Conservation (phyloP, 2,329 filamentous ascomycete genomes). For the Xylaria sp. region DNA sequence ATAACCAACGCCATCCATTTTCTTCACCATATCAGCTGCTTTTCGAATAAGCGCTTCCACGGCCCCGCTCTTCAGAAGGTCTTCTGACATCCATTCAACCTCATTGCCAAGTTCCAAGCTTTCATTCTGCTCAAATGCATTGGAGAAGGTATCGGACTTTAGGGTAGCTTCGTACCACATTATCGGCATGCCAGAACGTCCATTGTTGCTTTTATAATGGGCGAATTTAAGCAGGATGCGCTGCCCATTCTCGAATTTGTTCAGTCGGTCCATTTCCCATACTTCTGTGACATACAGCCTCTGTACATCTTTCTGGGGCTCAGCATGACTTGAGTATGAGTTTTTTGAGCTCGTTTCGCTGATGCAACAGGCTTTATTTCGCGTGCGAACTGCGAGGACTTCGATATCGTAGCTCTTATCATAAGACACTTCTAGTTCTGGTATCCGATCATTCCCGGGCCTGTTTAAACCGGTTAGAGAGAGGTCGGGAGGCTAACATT, state of each 20-base stretch:
- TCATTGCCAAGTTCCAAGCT: conserved; percentile 43
- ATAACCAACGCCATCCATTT: conserved; percentile 46
- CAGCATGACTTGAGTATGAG: neutral
- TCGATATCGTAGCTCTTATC: conserved; percentile 38
- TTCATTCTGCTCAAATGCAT: conserved; percentile 43
- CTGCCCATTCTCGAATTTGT: conserved; percentile 1
- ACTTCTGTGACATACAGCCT: conserved; percentile 45
- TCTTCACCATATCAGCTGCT: conserved; percentile 41
- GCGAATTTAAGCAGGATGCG: conserved; percentile 24
- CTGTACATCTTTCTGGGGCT: conserved; percentile 10
- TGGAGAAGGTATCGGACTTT: conserved; percentile 37
- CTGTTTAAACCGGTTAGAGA: conserved; percentile 30
- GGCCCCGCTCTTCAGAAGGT: conserved; percentile 37
- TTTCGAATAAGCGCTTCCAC: conserved; percentile 42
- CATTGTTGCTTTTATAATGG: conserved; percentile 6
- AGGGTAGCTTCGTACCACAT: conserved; percentile 45
- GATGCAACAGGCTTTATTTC: conserved; percentile 41
- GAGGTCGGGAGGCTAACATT: neutral
- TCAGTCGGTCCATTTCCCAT: conserved; percentile 40
- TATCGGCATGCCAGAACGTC: conserved; percentile 27
- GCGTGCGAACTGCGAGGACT: conserved; percentile 38
- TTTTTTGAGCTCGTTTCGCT: neutral
- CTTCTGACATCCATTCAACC: conserved; percentile 40
- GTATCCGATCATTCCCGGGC: conserved; percentile 32
- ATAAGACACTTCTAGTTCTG: conserved; percentile 40